These are phyloP conservation scores for Puccinellia tenuiflora DNA, from an alignment of 176 grass and related monocot species.

Conservation along the genomic window DNA sequence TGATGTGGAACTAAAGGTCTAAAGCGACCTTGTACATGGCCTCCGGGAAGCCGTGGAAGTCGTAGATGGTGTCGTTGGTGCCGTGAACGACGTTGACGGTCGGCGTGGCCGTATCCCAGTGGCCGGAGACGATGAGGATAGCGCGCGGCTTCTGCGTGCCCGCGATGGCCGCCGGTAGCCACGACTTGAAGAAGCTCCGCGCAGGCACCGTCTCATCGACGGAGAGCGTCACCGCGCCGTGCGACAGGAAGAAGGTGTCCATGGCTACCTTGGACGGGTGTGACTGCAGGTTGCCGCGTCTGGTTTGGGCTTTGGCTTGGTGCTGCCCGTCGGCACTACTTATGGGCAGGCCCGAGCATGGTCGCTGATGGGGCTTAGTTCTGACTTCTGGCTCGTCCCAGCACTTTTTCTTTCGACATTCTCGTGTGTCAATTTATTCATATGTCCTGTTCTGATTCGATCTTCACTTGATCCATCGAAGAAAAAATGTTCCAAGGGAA, in stretches of 20 bases:
- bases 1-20: background rate
- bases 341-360: background rate
- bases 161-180: constrained; percentile 39
- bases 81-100: constrained; percentile 45
- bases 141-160: constrained; percentile 27
- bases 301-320: background rate
- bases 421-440: too few relatives aligned
- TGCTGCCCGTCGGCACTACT: background rate
- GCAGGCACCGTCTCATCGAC: constrained; percentile 65
- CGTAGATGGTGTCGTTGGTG: constrained; percentile 53
- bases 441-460: background rate
- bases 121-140: constrained; percentile 70
- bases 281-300: background rate
- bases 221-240: constrained; percentile 63
- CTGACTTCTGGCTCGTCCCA: background rate
- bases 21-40: constrained; percentile 60
- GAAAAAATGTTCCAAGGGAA: background rate
- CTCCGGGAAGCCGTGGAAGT: constrained; percentile 65
- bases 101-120: constrained; percentile 62
- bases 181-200: constrained; percentile 63
- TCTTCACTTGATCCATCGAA: background rate
- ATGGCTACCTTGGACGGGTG: background rate
- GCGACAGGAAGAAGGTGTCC: constrained; percentile 87
- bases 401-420: background rate
- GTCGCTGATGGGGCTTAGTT: background rate